Evolutionary conservation across 139 green algal species (phyloP).

Genomic region (Bryopsis sp.): DNA sequence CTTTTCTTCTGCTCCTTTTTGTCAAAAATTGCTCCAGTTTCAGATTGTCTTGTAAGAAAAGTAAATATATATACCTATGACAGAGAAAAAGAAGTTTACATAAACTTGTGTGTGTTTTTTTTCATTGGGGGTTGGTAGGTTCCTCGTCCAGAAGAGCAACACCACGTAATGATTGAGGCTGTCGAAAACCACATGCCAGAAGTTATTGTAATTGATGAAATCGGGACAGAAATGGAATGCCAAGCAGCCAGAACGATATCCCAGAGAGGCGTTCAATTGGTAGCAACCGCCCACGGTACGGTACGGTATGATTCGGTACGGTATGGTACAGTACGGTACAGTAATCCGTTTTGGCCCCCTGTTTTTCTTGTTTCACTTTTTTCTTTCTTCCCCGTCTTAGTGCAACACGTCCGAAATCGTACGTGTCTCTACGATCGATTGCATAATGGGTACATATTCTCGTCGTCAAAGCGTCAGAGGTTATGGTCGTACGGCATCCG

Average conservation of each 20-base stretch:
- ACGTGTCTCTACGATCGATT: too few relatives aligned
- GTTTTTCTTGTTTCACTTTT: background rate
- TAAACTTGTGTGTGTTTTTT: background rate
- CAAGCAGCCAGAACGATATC: constrained; percentile 75
- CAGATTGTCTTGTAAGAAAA: background rate
- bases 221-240: constrained; percentile 40
- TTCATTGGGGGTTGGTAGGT: constrained; percentile 23
- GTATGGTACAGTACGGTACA: too few relatives aligned
- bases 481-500: background rate
- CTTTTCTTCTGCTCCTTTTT: background rate
- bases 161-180: constrained; percentile 82
- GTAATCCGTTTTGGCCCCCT: background rate
- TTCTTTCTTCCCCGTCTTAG: too few relatives aligned
- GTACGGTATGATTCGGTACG: constrained; percentile 30
- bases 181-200: constrained; percentile 97
- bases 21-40: background rate
- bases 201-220: constrained; percentile 42
- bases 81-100: background rate
- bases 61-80: background rate
- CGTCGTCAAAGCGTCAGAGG: too few relatives aligned
- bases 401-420: too few relatives aligned
- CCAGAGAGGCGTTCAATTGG: constrained; percentile 86
- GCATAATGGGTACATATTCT: too few relatives aligned
- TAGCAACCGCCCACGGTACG: constrained; percentile 85
- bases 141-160: constrained; percentile 58